Base-by-base conservation (phyloP, 768 basidiomycete genomes). In the Tylopilus felleus region DNA sequence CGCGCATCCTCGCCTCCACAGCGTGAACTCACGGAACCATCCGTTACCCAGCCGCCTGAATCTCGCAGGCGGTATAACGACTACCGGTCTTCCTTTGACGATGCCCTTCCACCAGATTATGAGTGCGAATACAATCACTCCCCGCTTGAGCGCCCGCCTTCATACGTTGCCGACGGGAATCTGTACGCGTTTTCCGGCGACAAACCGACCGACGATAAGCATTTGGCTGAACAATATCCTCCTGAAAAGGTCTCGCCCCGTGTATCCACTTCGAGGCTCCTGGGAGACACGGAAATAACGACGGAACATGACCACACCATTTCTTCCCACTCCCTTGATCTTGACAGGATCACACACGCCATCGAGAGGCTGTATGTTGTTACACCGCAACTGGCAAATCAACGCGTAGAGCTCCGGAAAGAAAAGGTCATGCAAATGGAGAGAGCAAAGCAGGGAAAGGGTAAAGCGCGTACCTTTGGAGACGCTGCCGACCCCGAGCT, bases 291-390 rank as follows among this genome's bases (percentile, higher is more conserved):
- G 1, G 51, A 49, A 44, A 38, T 41, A 4, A 14, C 36, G 8
- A 13, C 17, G 12, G 55, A 64, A 8, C 54, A 10, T 21, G 27
- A 38, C 0, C 54, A 19, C 13, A 9, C 50, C 10, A 10, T 19
- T 6, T 40, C 55, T 36, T 53, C 57, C 31, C 46, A 86, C 83
- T 73, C 83, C 47, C 71, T 89, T 64, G 96, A 98, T 67, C 76
- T 98, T 19, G 93, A 97, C 60, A 78, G 80, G 12, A 84, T 98
- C 42, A 83, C 90, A 0, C 80, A 81, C 67, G 94, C 97, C 28
- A 95, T 99, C 62, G 94, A 96, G 67, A 77, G 93, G 35, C 74
- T 98, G 12, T 92, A 97, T 68, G 70, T 81, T 8, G 89, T 87
- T 28, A 84, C 93, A 0, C 95, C 96, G 1, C 94, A 96, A 67